phyloP scores from a whole-genome alignment of 768 basidiomycete species.

The Pholiota microspora region DNA sequence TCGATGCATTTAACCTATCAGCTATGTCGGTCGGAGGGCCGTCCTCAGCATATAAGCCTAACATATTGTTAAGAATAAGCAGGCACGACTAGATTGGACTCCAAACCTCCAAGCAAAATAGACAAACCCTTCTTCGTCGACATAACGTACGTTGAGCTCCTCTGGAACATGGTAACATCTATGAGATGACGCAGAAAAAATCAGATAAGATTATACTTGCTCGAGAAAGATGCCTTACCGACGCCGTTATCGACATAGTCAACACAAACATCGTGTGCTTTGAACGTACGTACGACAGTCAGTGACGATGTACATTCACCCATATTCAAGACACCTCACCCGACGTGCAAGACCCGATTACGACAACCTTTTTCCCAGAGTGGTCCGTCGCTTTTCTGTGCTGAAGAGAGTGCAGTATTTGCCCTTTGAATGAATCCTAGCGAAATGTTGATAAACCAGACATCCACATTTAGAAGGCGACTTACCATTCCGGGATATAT shows the following conservation, averaged over 20 bases:
- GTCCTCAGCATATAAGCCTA: conserved; percentile 44
- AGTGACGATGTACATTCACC: too few relatives aligned
- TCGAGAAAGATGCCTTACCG: conserved; percentile 14
- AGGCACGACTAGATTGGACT: background rate
- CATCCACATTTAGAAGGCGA: background rate
- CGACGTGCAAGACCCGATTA: conserved; percentile 68
- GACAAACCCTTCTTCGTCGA: conserved; percentile 38
- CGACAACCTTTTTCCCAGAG: conserved; percentile 66
- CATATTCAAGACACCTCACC: conserved; percentile 24
- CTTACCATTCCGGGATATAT: conserved; percentile 43
- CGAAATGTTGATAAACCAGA: background rate
- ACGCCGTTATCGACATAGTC: conserved; percentile 47
- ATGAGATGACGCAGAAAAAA: background rate
- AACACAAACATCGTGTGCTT: conserved; percentile 44
- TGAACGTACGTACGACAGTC: background rate
- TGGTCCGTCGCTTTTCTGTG: conserved; percentile 58
- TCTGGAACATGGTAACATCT: conserved; percentile 63
- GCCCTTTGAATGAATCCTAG: conserved; percentile 63
- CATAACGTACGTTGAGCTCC: conserved; percentile 58
- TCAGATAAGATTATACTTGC: background rate
- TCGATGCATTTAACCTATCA: conserved; percentile 47
- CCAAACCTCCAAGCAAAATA: conserved; percentile 24
- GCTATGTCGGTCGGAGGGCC: conserved; percentile 48
- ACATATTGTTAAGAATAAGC: background rate
- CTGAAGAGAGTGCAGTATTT: conserved; percentile 55